Conservation (phyloP, 2,329 filamentous ascomycete species). For the Trichoderma oligosporum region DNA sequence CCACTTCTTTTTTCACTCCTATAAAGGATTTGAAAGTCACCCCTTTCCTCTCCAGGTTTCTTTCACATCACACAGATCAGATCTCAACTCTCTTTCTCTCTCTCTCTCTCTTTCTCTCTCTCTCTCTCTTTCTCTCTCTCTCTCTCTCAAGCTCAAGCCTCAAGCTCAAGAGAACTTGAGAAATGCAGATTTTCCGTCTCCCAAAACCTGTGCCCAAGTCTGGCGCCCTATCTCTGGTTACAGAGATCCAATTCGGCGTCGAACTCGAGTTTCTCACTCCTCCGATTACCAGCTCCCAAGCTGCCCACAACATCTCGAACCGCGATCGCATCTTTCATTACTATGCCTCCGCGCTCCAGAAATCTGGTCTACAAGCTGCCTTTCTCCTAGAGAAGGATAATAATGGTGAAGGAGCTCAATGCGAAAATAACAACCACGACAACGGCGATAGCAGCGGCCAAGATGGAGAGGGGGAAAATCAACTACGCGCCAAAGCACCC, state of each 20-base stretch:
- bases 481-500: background rate
- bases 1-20: too few relatives aligned
- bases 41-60: background rate
- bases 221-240: background rate
- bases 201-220: background rate
- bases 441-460: too few relatives aligned
- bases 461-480: background rate
- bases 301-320: background rate
- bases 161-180: background rate
- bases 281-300: background rate
- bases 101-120: too few relatives aligned
- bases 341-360: conserved; percentile 11
- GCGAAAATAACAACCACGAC: too few relatives aligned
- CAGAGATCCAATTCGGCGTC: conserved; percentile 21
- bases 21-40: too few relatives aligned
- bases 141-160: too few relatives aligned
- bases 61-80: background rate
- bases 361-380: conserved; percentile 13
- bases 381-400: conserved; percentile 7
- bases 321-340: conserved; percentile 8
- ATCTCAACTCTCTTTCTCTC: background rate
- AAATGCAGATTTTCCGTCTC: background rate
- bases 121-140: too few relatives aligned
- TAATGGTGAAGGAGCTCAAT: background rate
- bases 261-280: conserved; percentile 23